Evolutionary conservation across 805 yeast species (phyloP).

Genomic region (Hanseniaspora nectarophila): DNA sequence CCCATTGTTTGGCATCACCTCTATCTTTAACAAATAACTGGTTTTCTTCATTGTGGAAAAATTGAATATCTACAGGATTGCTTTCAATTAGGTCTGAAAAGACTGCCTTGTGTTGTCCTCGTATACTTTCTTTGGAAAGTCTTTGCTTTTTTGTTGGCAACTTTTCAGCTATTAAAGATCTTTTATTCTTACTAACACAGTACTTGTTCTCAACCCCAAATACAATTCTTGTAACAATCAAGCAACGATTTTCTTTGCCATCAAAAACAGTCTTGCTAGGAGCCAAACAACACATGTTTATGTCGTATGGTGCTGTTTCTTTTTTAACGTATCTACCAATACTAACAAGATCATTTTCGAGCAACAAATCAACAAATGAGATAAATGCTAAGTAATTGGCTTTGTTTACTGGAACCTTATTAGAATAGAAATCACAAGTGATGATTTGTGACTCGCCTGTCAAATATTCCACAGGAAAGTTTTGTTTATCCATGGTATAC

Average conservation of each 20-base stretch:
- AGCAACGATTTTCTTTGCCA: not conserved
- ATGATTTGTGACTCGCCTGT: constrained; percentile 11
- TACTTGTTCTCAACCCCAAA: not conserved
- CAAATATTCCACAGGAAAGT: constrained; percentile 2
- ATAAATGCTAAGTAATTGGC: constrained; percentile 35
- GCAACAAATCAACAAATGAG: constrained; percentile 43
- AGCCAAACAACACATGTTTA: constrained; percentile 49
- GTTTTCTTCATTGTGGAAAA: not conserved
- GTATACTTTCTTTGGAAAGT: not conserved
- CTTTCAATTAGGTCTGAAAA: not conserved
- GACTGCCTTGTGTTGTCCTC: not conserved
- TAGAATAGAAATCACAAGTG: constrained; percentile 8
- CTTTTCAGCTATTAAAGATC: not conserved
- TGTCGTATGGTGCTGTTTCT: constrained; percentile 33
- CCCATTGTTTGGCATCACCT: not conserved
- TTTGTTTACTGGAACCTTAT: constrained; percentile 20
- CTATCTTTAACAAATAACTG: constrained; percentile 1
- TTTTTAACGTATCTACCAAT: constrained; percentile 54
- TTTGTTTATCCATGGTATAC: not conserved
- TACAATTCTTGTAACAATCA: not conserved
- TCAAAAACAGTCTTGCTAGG: constrained; percentile 19
- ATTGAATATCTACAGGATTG: not conserved
- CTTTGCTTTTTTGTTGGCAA: not conserved
- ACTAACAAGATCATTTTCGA: constrained; percentile 37
- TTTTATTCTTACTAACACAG: not conserved